These are phyloP conservation scores for Brassica juncea DNA, from an alignment of 345 rosid species.

Conservation along the genomic window DNA sequence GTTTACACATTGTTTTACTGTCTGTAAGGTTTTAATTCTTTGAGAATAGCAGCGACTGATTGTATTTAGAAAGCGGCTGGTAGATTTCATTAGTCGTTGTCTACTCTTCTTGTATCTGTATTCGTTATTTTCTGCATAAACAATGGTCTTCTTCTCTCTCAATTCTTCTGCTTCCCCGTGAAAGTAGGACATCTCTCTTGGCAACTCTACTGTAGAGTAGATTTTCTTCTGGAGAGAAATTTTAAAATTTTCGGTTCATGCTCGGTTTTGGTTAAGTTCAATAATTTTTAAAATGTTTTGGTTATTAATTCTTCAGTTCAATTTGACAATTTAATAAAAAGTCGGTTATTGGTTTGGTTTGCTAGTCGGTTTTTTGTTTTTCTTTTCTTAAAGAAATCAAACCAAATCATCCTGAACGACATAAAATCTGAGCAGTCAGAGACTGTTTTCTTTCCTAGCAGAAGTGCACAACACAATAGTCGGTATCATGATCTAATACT, in stretches of 20 bases:
- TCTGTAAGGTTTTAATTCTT: slow-evolving; percentile 44
- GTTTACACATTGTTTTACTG: slow-evolving; percentile 43
- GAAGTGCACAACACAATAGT: not conserved
- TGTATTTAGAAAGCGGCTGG: not conserved
- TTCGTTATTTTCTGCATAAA: not conserved
- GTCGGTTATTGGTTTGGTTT: not conserved
- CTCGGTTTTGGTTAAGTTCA: too few species aligned
- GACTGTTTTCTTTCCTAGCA: not conserved
- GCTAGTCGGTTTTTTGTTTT: not conserved
- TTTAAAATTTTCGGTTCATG: too few species aligned
- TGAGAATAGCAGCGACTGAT: slow-evolving; percentile 12
- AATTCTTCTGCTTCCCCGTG: not conserved
- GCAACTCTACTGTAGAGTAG: not conserved
- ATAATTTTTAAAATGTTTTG: not conserved
- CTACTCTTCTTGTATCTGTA: not conserved
- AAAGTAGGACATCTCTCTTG: not conserved
- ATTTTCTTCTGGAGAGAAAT: not conserved
- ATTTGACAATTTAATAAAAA: not conserved
- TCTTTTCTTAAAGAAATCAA: too few species aligned
- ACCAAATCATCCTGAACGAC: too few species aligned
- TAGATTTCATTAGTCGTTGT: not conserved
- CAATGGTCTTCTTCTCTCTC: not conserved
- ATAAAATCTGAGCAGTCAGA: not conserved
- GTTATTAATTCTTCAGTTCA: not conserved
- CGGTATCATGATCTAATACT: not conserved